phyloP scores from a whole-genome alignment of 805 yeast species.

The Scheffersomyces stipitis region DNA sequence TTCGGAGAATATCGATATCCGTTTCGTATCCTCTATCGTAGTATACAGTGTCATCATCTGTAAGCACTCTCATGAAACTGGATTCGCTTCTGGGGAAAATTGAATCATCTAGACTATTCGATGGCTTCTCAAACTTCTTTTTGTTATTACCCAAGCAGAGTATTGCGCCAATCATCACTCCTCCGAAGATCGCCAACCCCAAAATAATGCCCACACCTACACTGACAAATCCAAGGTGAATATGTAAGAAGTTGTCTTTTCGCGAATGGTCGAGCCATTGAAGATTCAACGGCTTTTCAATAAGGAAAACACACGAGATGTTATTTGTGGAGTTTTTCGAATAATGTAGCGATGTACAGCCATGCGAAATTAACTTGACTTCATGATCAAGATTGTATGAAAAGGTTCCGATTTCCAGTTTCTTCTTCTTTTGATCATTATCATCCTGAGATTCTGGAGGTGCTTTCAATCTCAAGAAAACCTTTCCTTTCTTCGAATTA shows the following conservation, averaged over 20 bases:
- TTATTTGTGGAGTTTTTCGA: slow-evolving; percentile 20
- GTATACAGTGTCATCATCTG: slow-evolving; percentile 23
- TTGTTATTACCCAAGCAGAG: slow-evolving; percentile 8
- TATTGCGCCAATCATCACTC: slow-evolving; percentile 8
- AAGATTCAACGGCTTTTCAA: slow-evolving; percentile 68
- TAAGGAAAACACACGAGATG: slow-evolving; percentile 54
- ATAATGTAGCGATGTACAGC: slow-evolving; percentile 47
- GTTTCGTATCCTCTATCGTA: slow-evolving; percentile 45
- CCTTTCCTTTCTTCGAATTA: slow-evolving; percentile 21
- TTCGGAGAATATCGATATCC: slow-evolving; percentile 35
- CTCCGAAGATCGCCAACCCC: slow-evolving; percentile 49
- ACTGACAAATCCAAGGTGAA: slow-evolving; percentile 68
- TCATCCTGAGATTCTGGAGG: neutral
- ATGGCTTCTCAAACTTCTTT: slow-evolving; percentile 1
- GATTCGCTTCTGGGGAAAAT: slow-evolving; percentile 17
- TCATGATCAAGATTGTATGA: slow-evolving; percentile 53
- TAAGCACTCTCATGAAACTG: slow-evolving; percentile 39
- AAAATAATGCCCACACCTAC: slow-evolving; percentile 64
- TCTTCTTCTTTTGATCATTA: neutral
- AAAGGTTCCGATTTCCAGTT: neutral
- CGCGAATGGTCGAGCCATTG: slow-evolving; percentile 54
- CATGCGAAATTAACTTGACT: slow-evolving; percentile 59
- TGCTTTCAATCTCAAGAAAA: slow-evolving; percentile 34
- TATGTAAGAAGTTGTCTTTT: slow-evolving; percentile 46
- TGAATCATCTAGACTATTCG: slow-evolving; percentile 1